Evolutionary conservation across 1,284 basidiomycete genomes (phyloP).

Genomic region (Earliella scabrosa): DNA sequence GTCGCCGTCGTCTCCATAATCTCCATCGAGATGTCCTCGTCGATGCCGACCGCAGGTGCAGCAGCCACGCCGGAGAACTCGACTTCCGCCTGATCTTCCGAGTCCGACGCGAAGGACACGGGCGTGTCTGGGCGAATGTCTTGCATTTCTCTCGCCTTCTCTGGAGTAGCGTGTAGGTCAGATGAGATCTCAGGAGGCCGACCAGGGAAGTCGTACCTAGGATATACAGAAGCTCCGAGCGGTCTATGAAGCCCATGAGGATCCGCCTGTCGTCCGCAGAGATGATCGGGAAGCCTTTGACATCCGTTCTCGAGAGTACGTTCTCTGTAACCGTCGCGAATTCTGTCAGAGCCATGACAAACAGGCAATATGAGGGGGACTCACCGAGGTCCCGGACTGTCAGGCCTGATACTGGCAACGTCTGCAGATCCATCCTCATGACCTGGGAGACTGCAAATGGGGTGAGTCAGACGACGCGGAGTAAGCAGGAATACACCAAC

Average conservation of each 20-base stretch:
- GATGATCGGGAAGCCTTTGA: slow-evolving; percentile 94
- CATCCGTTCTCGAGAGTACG: slow-evolving; percentile 69
- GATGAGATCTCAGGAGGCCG: no score
- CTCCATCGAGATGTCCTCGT: slow-evolving; percentile 68
- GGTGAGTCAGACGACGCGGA: not conserved
- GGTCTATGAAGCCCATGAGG: slow-evolving; percentile 88
- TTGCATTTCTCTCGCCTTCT: slow-evolving; percentile 69
- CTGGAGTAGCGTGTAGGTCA: slow-evolving; percentile 47
- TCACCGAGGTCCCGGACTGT: slow-evolving; percentile 78
- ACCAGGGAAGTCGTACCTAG: slow-evolving; percentile 73
- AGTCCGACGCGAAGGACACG: slow-evolving; percentile 68
- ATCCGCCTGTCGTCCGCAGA: slow-evolving; percentile 58
- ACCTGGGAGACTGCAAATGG: slow-evolving; percentile 74
- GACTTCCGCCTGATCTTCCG: slow-evolving; percentile 48
- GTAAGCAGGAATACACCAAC: slow-evolving; percentile 47
- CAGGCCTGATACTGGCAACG: slow-evolving; percentile 79
- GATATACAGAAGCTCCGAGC: slow-evolving; percentile 85
- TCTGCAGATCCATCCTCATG: slow-evolving; percentile 83
- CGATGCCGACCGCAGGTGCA: slow-evolving; percentile 59
- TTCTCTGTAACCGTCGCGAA: slow-evolving; percentile 65
- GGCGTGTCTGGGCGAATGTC: slow-evolving; percentile 66
- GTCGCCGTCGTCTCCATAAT: slow-evolving; percentile 62
- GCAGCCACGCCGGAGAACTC: slow-evolving; percentile 53
- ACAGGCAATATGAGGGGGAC: slow-evolving; percentile 27
- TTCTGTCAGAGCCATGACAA: not conserved